phyloP scores from a whole-genome alignment of 495 filamentous ascomycete genomes.

The Podospora bellae-mahoneyi region DNA sequence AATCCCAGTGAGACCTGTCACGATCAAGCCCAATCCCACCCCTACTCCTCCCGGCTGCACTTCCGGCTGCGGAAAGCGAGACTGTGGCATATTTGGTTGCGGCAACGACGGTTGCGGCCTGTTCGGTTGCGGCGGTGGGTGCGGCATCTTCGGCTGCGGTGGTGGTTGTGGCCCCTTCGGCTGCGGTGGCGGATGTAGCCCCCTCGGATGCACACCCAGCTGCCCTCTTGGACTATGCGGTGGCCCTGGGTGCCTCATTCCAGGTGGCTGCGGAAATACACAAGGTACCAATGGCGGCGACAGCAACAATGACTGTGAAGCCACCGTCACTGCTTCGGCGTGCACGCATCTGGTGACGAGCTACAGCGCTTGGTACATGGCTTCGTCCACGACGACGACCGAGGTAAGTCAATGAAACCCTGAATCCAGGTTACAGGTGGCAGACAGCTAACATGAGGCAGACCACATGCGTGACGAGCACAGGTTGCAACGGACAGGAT shows the following conservation, averaged over 20 bases:
- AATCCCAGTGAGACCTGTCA: not conserved
- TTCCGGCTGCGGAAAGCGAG: not conserved
- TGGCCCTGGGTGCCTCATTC: not conserved
- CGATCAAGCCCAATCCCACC: not conserved
- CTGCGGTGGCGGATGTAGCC: not conserved
- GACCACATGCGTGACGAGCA: not conserved
- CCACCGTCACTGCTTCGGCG: not conserved
- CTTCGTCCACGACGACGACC: not conserved
- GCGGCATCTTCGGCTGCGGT: not conserved
- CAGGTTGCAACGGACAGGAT: not conserved
- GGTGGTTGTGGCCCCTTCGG: not conserved
- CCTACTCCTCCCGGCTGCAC: not conserved
- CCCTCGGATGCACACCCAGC: not conserved
- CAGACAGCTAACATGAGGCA: not conserved
- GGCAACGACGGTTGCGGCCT: not conserved
- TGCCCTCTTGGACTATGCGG: not conserved
- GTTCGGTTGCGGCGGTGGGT: not conserved
- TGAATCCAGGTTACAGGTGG: not conserved
- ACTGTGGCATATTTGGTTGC: not conserved
- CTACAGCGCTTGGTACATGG: not conserved
- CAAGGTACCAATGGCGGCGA: not conserved
- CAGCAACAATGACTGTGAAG: not conserved
- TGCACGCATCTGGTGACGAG: not conserved
- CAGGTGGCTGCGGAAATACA: not conserved
- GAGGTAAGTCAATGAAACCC: not conserved